A percentile compares a stretch with the other conserved stretches of the same genome.
These are phyloP conservation scores for Symbiodinium natans DNA, from an alignment of 73 alveolate genomes.

Conservation along the genomic window DNA sequence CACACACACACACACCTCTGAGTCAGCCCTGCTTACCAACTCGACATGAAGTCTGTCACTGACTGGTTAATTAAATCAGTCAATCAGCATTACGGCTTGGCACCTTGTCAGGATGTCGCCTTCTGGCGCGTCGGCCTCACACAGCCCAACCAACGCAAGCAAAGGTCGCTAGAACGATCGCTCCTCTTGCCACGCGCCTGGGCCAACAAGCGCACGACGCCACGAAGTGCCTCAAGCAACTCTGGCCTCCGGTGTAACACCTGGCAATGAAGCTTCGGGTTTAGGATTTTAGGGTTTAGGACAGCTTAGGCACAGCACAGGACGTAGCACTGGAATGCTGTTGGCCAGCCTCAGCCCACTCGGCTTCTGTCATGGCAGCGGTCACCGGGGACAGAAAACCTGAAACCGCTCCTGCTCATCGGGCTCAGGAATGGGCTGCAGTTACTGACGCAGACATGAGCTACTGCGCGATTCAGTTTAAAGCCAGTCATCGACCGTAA, in stretches of 20 bases:
- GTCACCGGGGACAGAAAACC: constrained; percentile 41
- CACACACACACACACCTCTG: too few relatives aligned
- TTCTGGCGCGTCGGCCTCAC: background rate
- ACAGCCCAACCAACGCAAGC: background rate
- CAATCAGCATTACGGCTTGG: too few relatives aligned
- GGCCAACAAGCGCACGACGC: background rate
- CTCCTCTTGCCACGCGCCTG: background rate
- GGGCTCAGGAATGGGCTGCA: too few relatives aligned
- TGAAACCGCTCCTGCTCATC: background rate
- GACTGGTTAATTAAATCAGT: too few relatives aligned
- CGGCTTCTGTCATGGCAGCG: constrained; percentile 55
- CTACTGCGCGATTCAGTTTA: too few relatives aligned
- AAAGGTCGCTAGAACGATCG: too few relatives aligned
- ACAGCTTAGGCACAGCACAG: background rate
- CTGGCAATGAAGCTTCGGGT: background rate
- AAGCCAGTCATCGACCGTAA: too few relatives aligned
- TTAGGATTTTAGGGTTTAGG: too few relatives aligned
- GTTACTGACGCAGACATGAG: too few relatives aligned
- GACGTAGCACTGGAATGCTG: background rate
- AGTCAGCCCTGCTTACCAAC: too few relatives aligned
- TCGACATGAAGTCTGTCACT: too few relatives aligned
- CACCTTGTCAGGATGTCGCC: background rate
- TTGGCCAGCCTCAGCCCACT: constrained; percentile 63
- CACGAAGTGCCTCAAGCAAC: background rate
- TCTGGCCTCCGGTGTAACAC: background rate